Evolutionary conservation across 257 asterid genomes (phyloP).

Genomic region (Solanum gracilifrons): DNA sequence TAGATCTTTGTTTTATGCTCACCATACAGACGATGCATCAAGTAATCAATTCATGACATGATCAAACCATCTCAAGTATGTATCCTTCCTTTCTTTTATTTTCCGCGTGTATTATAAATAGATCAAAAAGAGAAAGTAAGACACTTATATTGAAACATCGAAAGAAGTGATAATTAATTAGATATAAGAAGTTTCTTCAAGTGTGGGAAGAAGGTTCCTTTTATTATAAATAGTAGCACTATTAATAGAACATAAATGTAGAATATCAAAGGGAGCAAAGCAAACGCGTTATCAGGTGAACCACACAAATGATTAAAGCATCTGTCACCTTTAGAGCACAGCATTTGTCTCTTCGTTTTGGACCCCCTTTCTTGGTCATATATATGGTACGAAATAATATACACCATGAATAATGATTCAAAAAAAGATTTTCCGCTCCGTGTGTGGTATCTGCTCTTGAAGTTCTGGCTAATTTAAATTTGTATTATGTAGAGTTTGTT

Average conservation of each 20-base stretch:
- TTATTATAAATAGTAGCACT: not conserved
- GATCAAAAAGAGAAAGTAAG: not conserved
- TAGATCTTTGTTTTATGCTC: not conserved
- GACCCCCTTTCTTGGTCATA: not conserved
- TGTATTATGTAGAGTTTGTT: not conserved
- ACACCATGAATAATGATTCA: not conserved
- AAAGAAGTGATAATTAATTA: not conserved
- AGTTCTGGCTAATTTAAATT: not conserved
- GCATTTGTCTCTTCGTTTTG: not conserved
- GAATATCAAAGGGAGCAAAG: not conserved
- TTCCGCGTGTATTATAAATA: too few relatives aligned
- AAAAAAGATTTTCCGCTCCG: rapidly evolving
- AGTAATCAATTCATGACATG: not conserved
- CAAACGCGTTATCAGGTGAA: not conserved
- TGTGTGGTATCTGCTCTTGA: not conserved
- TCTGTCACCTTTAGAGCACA: not conserved
- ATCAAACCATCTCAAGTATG: not conserved
- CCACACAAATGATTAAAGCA: slow-evolving; percentile 1
- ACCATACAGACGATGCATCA: not conserved
- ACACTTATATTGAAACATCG: not conserved
- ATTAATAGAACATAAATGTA: not conserved
- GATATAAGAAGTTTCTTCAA: not conserved
- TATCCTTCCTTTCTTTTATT: not conserved
- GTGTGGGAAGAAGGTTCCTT: not conserved
- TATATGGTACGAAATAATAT: not conserved